Evolutionary conservation across 306 rosid genomes (phyloP).

Genomic region (Amphicarpaea edgeworthii): DNA sequence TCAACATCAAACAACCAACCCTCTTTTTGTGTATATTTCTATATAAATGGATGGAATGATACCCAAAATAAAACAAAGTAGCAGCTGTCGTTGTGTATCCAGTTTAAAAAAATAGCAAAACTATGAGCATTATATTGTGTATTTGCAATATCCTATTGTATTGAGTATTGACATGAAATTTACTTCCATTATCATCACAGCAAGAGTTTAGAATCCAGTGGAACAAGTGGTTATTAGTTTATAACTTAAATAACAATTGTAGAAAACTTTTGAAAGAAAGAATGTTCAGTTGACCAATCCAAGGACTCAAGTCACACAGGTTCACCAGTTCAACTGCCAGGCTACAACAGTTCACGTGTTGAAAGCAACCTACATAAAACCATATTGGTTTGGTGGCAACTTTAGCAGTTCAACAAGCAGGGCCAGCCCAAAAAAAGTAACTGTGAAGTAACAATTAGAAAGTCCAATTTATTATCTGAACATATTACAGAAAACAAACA

Average conservation of each 20-base stretch:
- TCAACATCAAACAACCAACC: slow-evolving; percentile 8
- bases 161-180: slow-evolving; percentile 10
- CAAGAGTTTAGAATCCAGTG: not conserved
- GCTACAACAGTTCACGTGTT: too few species aligned
- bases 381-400: slow-evolving; percentile 10
- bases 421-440: not conserved
- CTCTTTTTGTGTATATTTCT: slow-evolving; percentile 17
- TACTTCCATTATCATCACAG: slow-evolving; percentile 31
- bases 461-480: slow-evolving; percentile 18
- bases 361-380: too few species aligned
- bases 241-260: slow-evolving; percentile 15
- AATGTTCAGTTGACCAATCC: not conserved
- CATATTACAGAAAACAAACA: slow-evolving; percentile 31
- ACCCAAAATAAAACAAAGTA: slow-evolving; percentile 23
- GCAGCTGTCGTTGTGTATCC: not conserved
- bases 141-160: slow-evolving; percentile 17
- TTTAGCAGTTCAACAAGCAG: slow-evolving; percentile 13
- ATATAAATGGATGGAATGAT: slow-evolving; percentile 16
- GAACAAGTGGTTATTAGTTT: not conserved
- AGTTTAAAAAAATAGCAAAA: not conserved
- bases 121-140: slow-evolving; percentile 14
- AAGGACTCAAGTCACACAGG: too few species aligned
- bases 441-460: slow-evolving; percentile 10
- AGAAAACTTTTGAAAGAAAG: not conserved
- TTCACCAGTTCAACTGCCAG: too few species aligned